These are phyloP conservation scores for Malassezia slooffiae DNA, from an alignment of 1,284 basidiomycete species.

Conservation along the genomic window DNA sequence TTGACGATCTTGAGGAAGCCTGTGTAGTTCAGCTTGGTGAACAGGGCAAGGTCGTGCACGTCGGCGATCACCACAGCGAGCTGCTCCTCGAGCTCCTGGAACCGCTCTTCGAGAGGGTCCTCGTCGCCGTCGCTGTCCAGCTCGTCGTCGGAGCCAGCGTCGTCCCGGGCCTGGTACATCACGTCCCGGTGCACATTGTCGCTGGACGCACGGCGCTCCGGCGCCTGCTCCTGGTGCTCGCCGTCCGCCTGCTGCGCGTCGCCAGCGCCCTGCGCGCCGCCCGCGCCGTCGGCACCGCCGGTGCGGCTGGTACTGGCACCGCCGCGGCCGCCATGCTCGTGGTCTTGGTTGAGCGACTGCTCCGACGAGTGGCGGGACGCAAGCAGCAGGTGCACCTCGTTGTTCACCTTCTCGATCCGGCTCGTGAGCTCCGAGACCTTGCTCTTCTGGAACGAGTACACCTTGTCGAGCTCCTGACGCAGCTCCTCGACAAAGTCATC, in stretches of 20 bases:
- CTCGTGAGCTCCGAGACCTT: slow-evolving; percentile 55
- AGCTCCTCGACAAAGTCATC: slow-evolving; percentile 50
- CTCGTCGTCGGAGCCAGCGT: slow-evolving; percentile 52
- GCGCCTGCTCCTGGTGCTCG: slow-evolving; percentile 52
- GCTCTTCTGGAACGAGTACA: slow-evolving; percentile 82
- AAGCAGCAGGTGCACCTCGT: slow-evolving; percentile 42
- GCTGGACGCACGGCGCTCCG: slow-evolving; percentile 40
- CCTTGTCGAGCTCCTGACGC: slow-evolving; percentile 82
- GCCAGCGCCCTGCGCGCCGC: not conserved
- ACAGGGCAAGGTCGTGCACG: slow-evolving; percentile 90
- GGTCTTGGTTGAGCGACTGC: slow-evolving; percentile 18
- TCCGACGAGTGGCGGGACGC: slow-evolving; percentile 25
- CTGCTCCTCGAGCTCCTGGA: slow-evolving; percentile 81
- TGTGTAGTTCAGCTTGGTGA: slow-evolving; percentile 78
- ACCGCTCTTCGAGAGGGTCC: slow-evolving; percentile 72
- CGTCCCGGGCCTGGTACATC: slow-evolving; percentile 45
- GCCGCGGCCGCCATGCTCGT: slow-evolving; percentile 7
- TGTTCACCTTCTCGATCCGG: slow-evolving; percentile 44
- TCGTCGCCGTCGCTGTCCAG: slow-evolving; percentile 57
- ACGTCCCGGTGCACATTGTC: slow-evolving; percentile 9
- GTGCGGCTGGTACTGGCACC: not conserved
- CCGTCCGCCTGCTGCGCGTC: slow-evolving; percentile 25
- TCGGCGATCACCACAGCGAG: slow-evolving; percentile 92
- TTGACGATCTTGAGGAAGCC: slow-evolving; percentile 99
- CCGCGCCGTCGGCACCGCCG: not conserved